Percentiles rank a stretch among this genome's conserved stretches.
phyloP scores from a whole-genome alignment of 768 basidiomycete genomes.

The Mycena amicta region DNA sequence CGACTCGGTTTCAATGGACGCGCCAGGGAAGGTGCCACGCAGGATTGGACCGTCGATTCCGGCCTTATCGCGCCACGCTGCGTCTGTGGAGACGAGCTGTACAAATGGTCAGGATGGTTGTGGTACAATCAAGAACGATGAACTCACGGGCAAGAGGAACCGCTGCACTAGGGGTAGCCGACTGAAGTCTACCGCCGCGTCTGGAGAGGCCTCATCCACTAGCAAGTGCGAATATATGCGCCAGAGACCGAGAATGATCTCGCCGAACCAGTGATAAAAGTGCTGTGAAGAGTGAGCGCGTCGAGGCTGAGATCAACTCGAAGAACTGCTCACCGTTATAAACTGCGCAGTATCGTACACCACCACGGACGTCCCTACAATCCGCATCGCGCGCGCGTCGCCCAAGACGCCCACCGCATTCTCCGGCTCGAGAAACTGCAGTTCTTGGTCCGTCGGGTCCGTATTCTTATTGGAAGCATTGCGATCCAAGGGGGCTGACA shows the following conservation, averaged over 20 bases:
- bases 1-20: conserved; percentile 55
- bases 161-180: conserved; percentile 28
- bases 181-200: background rate
- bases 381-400: conserved; percentile 21
- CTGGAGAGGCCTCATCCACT: background rate
- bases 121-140: conserved; percentile 1
- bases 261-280: conserved; percentile 52
- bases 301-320: background rate
- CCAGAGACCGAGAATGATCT: conserved; percentile 46
- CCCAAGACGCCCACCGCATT: conserved; percentile 26
- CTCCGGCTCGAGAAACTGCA: conserved; percentile 29
- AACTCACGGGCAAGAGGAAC: conserved; percentile 39
- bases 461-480: conserved; percentile 21
- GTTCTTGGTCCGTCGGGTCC: conserved; percentile 35
- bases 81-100: conserved; percentile 26
- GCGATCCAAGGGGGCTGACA: conserved; percentile 29
- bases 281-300: conserved; percentile 32
- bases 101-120: background rate
- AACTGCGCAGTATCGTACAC: conserved; percentile 34
- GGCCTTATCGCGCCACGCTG: conserved; percentile 61
- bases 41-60: conserved; percentile 66
- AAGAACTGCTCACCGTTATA: conserved; percentile 21
- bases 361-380: conserved; percentile 30
- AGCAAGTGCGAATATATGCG: conserved; percentile 37
- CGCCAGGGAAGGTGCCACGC: conserved; percentile 62